These are phyloP conservation scores for Nicotiana benthamiana DNA, from an alignment of 257 asterid species.

Conservation along the genomic window DNA sequence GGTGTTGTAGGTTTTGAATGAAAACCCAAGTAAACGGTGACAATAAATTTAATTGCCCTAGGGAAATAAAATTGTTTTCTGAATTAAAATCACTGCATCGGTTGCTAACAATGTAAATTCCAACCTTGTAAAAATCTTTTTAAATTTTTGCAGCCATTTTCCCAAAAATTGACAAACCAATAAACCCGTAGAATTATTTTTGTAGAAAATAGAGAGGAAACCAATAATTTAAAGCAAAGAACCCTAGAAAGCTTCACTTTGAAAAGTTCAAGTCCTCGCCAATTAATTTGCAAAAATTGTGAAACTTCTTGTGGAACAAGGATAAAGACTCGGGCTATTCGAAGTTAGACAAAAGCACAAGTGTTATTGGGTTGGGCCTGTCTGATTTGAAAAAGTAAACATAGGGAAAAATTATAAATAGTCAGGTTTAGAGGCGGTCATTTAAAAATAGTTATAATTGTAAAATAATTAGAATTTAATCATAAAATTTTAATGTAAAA, in stretches of 20 bases:
- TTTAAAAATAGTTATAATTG: no score
- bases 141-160: not conserved
- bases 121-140: not conserved
- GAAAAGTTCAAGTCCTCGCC: not conserved
- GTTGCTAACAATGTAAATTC: not conserved
- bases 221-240: not conserved
- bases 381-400: not conserved
- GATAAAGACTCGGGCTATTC: not conserved
- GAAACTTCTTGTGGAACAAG: not conserved
- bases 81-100: no score
- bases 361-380: constrained; percentile 26
- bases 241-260: not conserved
- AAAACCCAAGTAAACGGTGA: no score
- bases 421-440: no score
- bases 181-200: no score
- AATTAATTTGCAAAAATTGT: not conserved
- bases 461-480: no score
- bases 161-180: not conserved
- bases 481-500: no score
- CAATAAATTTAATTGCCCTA: no score
- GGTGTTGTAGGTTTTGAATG: no score
- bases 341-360: not conserved
- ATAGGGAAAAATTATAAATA: no score
- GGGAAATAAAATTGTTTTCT: no score
- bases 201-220: not conserved